Percentiles rank a stretch among this genome's conserved stretches.
These are phyloP conservation scores for Aspergillus cavernicola DNA, from an alignment of 495 filamentous ascomycete genomes.

Conservation along the genomic window DNA sequence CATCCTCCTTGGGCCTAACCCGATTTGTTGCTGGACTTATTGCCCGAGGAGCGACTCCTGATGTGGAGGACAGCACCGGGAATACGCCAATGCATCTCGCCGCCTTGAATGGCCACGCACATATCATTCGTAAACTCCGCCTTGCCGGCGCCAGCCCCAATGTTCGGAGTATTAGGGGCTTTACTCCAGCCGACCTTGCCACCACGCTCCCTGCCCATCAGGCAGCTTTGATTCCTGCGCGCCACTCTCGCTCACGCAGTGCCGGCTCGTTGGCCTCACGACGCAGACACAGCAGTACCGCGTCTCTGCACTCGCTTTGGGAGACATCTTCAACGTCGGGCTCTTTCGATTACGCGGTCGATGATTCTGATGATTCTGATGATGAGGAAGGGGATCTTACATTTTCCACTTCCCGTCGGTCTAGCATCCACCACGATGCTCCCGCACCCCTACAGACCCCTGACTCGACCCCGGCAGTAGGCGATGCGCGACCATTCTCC, in stretches of 20 bases:
- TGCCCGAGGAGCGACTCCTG: constrained; percentile 72
- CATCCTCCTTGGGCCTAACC: constrained; percentile 68
- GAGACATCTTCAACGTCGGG: constrained; percentile 47
- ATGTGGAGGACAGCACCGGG: constrained; percentile 72
- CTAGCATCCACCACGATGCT: constrained; percentile 41
- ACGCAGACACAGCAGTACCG: constrained; percentile 63
- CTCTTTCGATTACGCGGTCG: constrained; percentile 38
- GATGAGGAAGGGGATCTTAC: constrained; percentile 31
- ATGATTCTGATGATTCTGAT: constrained; percentile 46
- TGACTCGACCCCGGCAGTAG: constrained; percentile 27
- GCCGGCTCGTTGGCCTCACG: constrained; percentile 50
- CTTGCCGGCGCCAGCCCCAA: constrained; percentile 68
- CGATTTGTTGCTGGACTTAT: constrained; percentile 78
- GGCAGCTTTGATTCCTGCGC: constrained; percentile 48
- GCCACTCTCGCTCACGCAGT: constrained; percentile 56
- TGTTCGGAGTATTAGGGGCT: constrained; percentile 65
- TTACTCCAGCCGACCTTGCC: constrained; percentile 70
- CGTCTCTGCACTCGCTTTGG: constrained; percentile 62
- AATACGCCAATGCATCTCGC: constrained; percentile 84
- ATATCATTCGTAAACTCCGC: constrained; percentile 73
- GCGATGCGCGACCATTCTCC: constrained; percentile 39
- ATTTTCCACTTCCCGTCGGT: constrained; percentile 42
- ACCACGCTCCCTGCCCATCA: constrained; percentile 56
- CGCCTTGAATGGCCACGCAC: constrained; percentile 67
- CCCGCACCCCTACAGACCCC: constrained; percentile 20